These are phyloP conservation scores for Rachicladosporium sp. DNA, from an alignment of 2,329 filamentous ascomycete species.

Conservation along the genomic window DNA sequence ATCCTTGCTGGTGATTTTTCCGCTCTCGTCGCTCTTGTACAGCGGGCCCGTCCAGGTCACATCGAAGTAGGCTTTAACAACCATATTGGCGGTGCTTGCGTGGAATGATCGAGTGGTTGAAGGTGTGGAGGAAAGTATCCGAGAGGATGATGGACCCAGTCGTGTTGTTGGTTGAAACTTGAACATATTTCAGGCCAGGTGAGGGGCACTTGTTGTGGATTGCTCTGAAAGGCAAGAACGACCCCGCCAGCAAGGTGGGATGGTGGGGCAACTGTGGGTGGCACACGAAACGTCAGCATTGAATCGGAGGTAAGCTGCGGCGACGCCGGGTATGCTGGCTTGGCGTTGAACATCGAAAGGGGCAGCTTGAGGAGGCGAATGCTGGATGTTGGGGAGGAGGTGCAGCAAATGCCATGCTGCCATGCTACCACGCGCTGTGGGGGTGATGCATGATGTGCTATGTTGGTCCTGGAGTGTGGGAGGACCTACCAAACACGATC, in stretches of 20 bases:
- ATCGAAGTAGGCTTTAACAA: conserved; percentile 64
- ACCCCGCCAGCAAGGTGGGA: background rate
- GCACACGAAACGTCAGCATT: too few relatives aligned
- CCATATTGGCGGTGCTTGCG: conserved; percentile 62
- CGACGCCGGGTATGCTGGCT: too few relatives aligned
- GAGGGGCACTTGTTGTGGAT: background rate
- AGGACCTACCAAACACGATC: too few relatives aligned
- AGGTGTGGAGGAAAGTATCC: conserved; percentile 20
- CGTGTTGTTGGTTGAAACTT: conserved; percentile 5
- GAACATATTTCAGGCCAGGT: conserved; percentile 9
- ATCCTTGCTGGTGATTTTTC: conserved; percentile 36
- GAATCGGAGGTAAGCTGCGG: too few relatives aligned
- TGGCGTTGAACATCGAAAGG: too few relatives aligned
- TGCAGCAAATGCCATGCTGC: too few relatives aligned
- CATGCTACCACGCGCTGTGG: too few relatives aligned
- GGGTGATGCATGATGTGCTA: too few relatives aligned
- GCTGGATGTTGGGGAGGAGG: too few relatives aligned
- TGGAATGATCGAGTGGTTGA: conserved; percentile 42
- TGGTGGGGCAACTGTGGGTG: too few relatives aligned
- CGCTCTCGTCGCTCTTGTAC: conserved; percentile 46
- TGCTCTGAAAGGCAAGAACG: background rate
- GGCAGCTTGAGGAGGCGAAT: too few relatives aligned
- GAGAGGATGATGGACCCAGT: conserved; percentile 4
- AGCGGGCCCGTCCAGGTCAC: conserved; percentile 48
- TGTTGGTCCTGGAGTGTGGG: too few relatives aligned